A percentile compares a stretch with the other conserved stretches of the same genome.
phyloP scores from a whole-genome alignment of 441 rosid genomes.

The Manihot esculenta region DNA sequence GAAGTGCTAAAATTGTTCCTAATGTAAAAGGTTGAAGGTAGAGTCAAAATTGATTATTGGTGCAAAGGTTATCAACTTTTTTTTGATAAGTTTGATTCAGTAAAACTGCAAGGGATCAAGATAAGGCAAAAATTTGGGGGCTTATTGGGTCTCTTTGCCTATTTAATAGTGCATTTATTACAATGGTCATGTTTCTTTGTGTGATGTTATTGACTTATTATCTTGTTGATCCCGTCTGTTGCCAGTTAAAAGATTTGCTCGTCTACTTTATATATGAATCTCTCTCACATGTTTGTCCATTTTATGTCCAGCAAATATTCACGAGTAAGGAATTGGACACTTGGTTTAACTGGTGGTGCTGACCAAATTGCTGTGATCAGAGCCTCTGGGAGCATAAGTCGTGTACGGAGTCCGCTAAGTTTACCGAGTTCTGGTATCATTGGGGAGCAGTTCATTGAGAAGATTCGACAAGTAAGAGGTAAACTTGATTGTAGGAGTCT shows the following conservation, averaged over 20 bases:
- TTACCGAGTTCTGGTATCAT: conserved; percentile 62
- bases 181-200: not conserved
- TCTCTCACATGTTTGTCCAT: conserved; percentile 6
- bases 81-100: not conserved
- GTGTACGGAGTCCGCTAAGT: conserved; percentile 70
- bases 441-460: conserved; percentile 87
- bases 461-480: conserved; percentile 87
- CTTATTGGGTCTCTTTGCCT: not conserved
- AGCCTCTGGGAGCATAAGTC: conserved; percentile 93
- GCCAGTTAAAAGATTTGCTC: conserved; percentile 8
- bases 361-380: conserved; percentile 86
- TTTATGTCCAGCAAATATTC: conserved; percentile 69
- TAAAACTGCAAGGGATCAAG: not conserved
- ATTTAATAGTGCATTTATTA: not conserved
- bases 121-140: not conserved
- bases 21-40: no score
- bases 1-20: no score
- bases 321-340: conserved; percentile 78
- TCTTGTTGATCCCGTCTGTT: conserved; percentile 11
- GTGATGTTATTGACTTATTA: not conserved
- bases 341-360: conserved; percentile 78
- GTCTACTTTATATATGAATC: not conserved
- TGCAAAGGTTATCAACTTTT: no score
- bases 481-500: conserved; percentile 17
- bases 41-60: no score